Evolutionary conservation across 768 basidiomycete genomes (phyloP), one percentile per base, ranked within the genome.

Genomic region (Mrakia frigida): DNA sequence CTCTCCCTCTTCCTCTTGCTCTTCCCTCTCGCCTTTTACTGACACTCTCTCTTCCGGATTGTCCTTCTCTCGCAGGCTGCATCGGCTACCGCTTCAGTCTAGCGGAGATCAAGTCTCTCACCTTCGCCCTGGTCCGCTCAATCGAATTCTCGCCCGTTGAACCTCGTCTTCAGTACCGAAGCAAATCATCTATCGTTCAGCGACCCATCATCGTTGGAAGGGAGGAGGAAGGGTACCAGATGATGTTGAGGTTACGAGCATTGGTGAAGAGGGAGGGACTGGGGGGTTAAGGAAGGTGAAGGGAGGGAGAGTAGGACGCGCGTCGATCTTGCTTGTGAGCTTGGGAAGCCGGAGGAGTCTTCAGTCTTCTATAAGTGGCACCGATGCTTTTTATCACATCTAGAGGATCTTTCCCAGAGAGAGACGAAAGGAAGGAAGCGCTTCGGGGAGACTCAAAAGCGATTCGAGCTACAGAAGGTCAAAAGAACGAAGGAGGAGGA

Each of bases 71-170:
- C 46, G 9, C 39, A 33, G 61, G 31, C 61, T 63, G 43, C 75
- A 82, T 82, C 60, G 83, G 83, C 33, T 83, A 82, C 76, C 78
- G 81, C n/a, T 84, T 83, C 67, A 82, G 83, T 21, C 69, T 84
- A 28, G 81, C 80, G 3, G 83, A 84, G 73, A 35, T 70, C 43
- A 43, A 52, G 7, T 35, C 41, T n/a, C 35, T 52, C 69, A 23
- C 50, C 11, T 52, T 50, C 69, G 69, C 33, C 16, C 69, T 70
- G 46, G 11, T 70, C 13, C 61, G 61, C 7, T 33, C 61, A 6
- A 18, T 63, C 33, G 35, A n/a, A 0, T 35, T 63, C 35, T 14
- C 61, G 2, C 69, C 41, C 31, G n/a, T 52, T 46, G 41, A 31
- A 11, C 41, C 21, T 11, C 41, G n/a, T 2, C 10, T 31, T 0